phyloP scores from a whole-genome alignment of 257 asterid genomes.

The Gentiana macrophylla region DNA sequence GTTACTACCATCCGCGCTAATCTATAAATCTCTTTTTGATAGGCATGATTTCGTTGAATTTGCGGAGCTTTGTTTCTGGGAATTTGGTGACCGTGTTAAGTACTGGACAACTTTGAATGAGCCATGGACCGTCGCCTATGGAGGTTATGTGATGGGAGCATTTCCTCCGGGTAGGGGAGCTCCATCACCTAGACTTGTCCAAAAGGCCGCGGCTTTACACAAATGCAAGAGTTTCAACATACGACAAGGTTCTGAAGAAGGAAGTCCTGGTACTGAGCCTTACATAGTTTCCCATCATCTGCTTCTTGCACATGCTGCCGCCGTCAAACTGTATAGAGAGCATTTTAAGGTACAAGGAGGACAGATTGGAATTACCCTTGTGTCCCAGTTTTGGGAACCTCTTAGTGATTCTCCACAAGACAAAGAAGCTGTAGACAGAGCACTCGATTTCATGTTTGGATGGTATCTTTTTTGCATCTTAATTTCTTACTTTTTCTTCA shows the following conservation, averaged over 20 bases:
- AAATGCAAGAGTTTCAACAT: not conserved
- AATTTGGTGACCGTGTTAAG: not conserved
- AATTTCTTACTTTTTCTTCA: too few species aligned
- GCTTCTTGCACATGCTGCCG: slow-evolving; percentile 34
- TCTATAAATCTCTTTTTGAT: too few species aligned
- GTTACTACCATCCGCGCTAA: not conserved
- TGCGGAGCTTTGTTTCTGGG: slow-evolving; percentile 1
- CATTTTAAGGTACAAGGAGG: slow-evolving; percentile 9
- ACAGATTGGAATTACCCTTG: too few species aligned
- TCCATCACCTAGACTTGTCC: not conserved
- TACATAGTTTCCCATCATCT: slow-evolving; percentile 37
- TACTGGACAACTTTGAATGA: slow-evolving; percentile 1
- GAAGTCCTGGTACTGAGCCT: slow-evolving; percentile 32
- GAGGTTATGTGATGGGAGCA: not conserved
- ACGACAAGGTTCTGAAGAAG: not conserved
- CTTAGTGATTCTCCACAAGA: too few species aligned
- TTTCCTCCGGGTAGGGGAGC: not conserved
- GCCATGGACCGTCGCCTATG: not conserved
- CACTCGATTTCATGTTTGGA: too few species aligned
- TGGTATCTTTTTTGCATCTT: too few species aligned
- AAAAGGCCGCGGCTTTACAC: not conserved
- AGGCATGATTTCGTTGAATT: not conserved
- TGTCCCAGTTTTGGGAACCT: too few species aligned
- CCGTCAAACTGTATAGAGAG: slow-evolving; percentile 25
- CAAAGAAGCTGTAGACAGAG: too few species aligned